Evolutionary conservation across 305 asterid genomes (phyloP), one percentile per base, ranked within the genome.

Genomic region (Fraxinus albicans): DNA sequence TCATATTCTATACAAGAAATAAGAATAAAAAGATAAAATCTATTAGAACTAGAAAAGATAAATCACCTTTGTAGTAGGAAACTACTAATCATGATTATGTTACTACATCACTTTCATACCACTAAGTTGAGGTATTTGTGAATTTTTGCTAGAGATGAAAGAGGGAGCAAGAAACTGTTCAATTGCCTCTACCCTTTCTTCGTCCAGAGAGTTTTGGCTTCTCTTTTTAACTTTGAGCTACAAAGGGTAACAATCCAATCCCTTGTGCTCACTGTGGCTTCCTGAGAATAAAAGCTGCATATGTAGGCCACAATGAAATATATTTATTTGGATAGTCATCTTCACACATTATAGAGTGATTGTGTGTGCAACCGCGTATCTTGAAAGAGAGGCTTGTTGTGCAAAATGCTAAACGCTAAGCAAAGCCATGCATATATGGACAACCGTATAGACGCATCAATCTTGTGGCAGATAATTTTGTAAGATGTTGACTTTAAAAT

Each of bases 401-500:
- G 50, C 50, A 42, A 42, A 42, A 42, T 42, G 50, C 12, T 36
- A 36, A 36, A 36, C 8, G 40, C 40, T 36, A 42, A 42, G 82
- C 77, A 79, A 65, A 79, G 17, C 76, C 67, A 63, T 25, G n/a
- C 67, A 36, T 23, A 40, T 25, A 15, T 17, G 6, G 82, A 79
- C 76, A 60, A n/a, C 38, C 40, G 42, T 73, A 13, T 17, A 44
- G 31, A 50, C 21, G 79, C 60, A 75, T 9, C 7, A 75, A 3
- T 53, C 27, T 6, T 19, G 58, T 75, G 27, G 50, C 31, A 2
- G 15, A 75, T 12, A 27, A 10, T 69, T 19, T 33, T 40, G 29
- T 69, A 42, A 80, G 69, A 77, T 69, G 83, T 34, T 29, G 83
- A 29, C 78, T 69, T 80, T 40, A 33, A 42, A 55, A 42, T 15